These are phyloP conservation scores for Populus tremula DNA, from an alignment of 345 rosid species.

Conservation along the genomic window DNA sequence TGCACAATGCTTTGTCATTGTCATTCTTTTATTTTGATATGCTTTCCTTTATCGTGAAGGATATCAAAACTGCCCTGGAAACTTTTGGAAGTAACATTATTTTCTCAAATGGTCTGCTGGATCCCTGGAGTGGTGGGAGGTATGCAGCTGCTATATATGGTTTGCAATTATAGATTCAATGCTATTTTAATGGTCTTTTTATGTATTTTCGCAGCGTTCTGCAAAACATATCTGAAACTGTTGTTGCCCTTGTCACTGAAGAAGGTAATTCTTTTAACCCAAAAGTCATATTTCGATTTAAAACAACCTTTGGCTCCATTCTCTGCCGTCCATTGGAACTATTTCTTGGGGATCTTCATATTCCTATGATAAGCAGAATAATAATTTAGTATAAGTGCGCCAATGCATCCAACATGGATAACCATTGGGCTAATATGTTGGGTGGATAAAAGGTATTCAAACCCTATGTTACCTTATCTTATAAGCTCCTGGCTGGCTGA, in stretches of 20 bases:
- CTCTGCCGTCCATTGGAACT: constrained; percentile 1
- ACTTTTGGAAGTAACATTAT: constrained; percentile 85
- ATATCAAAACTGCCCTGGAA: constrained; percentile 59
- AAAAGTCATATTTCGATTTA: constrained; percentile 4
- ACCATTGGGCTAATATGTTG: background rate
- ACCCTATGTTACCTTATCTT: background rate
- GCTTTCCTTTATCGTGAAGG: constrained; percentile 41
- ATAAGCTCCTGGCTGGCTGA: background rate
- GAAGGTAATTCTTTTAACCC: constrained; percentile 57
- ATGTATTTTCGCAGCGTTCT: constrained; percentile 57
- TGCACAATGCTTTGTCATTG: background rate
- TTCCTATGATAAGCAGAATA: background rate
- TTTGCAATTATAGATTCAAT: background rate
- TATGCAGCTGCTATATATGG: constrained; percentile 16
- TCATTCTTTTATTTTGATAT: constrained; percentile 5
- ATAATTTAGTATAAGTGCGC: background rate
- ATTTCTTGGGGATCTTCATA: background rate
- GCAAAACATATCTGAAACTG: constrained; percentile 65
- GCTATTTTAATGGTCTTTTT: constrained; percentile 19
- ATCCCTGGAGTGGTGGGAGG: constrained; percentile 99
- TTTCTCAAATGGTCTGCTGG: constrained; percentile 86
- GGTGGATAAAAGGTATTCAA: background rate
- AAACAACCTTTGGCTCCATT: background rate
- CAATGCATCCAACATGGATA: background rate
- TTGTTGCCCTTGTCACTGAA: constrained; percentile 77